phyloP scores from a whole-genome alignment of 2,329 filamentous ascomycete species.

The Colletotrichum sp. region DNA sequence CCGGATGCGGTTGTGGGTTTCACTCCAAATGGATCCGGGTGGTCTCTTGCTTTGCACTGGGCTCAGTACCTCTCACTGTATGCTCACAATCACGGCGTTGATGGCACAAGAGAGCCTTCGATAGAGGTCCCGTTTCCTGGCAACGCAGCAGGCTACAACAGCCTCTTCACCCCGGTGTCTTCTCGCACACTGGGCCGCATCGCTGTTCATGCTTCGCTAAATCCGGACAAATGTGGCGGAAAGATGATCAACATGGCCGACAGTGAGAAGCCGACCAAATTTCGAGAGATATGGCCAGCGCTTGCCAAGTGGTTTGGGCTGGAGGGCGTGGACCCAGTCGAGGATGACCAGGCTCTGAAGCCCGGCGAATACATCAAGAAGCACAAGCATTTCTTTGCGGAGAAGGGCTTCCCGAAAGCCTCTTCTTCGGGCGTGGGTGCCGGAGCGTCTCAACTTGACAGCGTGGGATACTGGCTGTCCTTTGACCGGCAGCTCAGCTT shows the following conservation, averaged over 20 bases:
- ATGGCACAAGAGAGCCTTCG: fast-evolving
- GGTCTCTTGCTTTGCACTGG: conserved; percentile 42
- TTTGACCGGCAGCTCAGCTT: conserved; percentile 53
- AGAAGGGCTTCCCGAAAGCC: conserved; percentile 28
- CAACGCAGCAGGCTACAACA: conserved; percentile 24
- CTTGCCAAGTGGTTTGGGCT: conserved; percentile 36
- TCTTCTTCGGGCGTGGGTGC: conserved; percentile 36
- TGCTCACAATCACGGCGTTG: conserved; percentile 28
- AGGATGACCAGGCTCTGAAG: background rate
- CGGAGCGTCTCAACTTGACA: conserved; percentile 43
- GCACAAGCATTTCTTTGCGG: conserved; percentile 32
- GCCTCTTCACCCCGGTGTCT: conserved; percentile 36
- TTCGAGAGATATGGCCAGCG: conserved; percentile 33
- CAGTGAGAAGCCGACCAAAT: conserved; percentile 26
- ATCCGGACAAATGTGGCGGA: conserved; percentile 28
- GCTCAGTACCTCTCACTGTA: conserved; percentile 42
- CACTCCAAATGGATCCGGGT: conserved; percentile 41
- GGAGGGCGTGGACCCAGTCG: conserved; percentile 25
- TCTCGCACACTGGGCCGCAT: conserved; percentile 32
- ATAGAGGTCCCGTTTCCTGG: conserved; percentile 33
- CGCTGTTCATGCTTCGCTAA: conserved; percentile 32
- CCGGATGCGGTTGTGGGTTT: conserved; percentile 43
- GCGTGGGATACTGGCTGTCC: conserved; percentile 49
- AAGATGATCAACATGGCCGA: conserved; percentile 39
- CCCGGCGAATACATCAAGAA: conserved; percentile 36